Evolutionary conservation across 164 flowering plant genomes (phyloP).

Genomic region (Nelumbo lutea): DNA sequence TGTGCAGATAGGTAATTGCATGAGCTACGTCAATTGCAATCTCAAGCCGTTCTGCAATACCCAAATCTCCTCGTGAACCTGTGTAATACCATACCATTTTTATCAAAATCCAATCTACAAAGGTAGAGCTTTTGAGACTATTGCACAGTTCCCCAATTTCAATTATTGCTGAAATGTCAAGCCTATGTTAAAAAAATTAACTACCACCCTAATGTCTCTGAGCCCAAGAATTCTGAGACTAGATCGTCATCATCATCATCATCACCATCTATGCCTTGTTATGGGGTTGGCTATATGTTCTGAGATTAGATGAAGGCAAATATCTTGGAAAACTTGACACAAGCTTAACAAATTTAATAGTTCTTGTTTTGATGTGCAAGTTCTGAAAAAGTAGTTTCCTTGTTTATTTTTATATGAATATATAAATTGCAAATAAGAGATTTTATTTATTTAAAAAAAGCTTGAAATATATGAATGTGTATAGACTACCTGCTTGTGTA

Average conservation of each 20-base stretch:
- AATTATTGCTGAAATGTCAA: background rate
- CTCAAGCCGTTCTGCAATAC: constrained; percentile 49
- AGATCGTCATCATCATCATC: too few species aligned
- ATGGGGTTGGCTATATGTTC: too few species aligned
- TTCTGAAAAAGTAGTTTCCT: background rate
- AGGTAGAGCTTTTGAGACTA: background rate
- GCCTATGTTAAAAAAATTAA: background rate
- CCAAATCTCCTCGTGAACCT: constrained; percentile 50
- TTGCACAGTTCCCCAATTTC: background rate
- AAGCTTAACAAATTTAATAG: background rate
- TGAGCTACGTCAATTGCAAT: constrained; percentile 81
- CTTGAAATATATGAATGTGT: too few species aligned
- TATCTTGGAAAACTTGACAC: background rate
- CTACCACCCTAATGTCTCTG: background rate
- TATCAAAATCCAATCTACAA: background rate
- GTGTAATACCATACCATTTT: constrained; percentile 9
- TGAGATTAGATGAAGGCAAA: too few species aligned
- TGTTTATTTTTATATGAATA: too few species aligned
- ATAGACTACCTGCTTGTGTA: too few species aligned
- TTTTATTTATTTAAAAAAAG: too few species aligned
- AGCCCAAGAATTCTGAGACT: background rate
- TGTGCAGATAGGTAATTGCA: constrained; percentile 72
- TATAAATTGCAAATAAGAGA: too few species aligned
- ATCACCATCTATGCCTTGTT: too few species aligned
- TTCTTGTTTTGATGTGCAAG: background rate